Evolutionary conservation across 371 early-diverging fungal genomes (phyloP), one percentile per base, ranked within the genome.

Genomic region (Cokeromyces recurvatus): DNA sequence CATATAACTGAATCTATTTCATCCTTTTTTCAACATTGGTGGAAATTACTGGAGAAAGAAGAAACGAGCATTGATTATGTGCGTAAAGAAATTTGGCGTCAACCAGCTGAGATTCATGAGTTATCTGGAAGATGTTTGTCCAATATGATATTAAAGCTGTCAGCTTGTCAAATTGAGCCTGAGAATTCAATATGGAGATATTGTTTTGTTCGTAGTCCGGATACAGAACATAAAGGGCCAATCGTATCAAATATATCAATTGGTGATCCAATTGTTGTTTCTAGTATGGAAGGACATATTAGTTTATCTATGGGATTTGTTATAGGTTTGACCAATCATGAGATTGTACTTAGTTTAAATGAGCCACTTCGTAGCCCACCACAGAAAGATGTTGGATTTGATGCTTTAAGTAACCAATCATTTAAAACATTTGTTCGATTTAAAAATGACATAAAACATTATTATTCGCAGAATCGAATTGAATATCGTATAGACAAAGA

Each of bases 211-310:
- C 46, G 51, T 6, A 25, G 42, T 11, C 23, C 10, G 9, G n/a
- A 17, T 0, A 39, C 38, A n/a, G 11, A 7, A 9, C 32, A 44
- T 6, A 36, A 36, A 15, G n/a, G n/a, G n/a, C n/a, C n/a, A n/a
- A n/a, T n/a, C n/a, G 8, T 8, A 29, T 29, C 29, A 11, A 78
- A 74, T 32, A 71, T 94, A 9, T 53, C 55, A 8, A 77, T 78
- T 0, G 94, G 93, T 7, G 97, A 96, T 54, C 82, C 86, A 0
- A 66, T 96, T 10, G 84, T 94, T 0, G 71, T 97, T 3, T 92
- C 94, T 0, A 79, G 84, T 6, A 88, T 89, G 46, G 59, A 60
- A 4, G 87, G 82, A 0, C 85, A 87, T 32, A 81, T 81, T 52
- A 90, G 87, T 9, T 51, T 95, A 2, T 88, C 89, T 0, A 74